Evolutionary conservation across 1,284 basidiomycete genomes (phyloP), one percentile per base, ranked within the genome.

Genomic region (Ustilago sp.): DNA sequence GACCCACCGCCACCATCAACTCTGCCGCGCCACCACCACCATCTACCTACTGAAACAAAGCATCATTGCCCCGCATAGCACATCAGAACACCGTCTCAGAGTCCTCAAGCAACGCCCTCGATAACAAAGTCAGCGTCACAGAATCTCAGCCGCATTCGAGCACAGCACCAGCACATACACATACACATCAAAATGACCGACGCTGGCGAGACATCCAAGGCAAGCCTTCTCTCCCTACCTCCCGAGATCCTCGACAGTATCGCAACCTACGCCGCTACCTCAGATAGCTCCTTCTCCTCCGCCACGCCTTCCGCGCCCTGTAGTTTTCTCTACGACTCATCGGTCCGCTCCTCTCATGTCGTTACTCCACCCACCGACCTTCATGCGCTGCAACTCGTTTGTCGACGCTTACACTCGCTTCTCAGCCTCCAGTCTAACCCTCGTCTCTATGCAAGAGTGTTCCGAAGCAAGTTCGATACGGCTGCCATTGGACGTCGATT

Each of bases 371-470:
- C 80, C 1, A 47, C 58, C 19, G 75, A 74, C 47, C 70, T 84
- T 8, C 68, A 69, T 19, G 64, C 70, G 12, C 71, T 85, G 3
- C 67, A 80, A 15, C 59, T 82, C 17, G 68, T 75, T 12, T 82
- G 78, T 63, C 62, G 60, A n/a, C 78, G 59, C 15, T 53, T 82
- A 13, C 51, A 82, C 50, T 50, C 62, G 9, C 58, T 78, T 2
- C 80, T 85, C 57, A 79, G 67, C 56, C 35, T 74, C 34, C n/a
- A 62, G 4, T 45, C 59, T 38, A 84, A 83, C 50, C 77, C 82
- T 13, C 59, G 74, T 5, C 66, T 85, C 34, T 85, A 85, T 57
- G 80, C 83, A 0, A 57, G 74, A 17, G 76, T 84, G 41, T 85
- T 85, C 45, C 59, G 65, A 31, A 62, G 58, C 74, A 79, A 81